These are phyloP conservation scores for Teunomyces kruisii DNA, from an alignment of 805 yeast genomes.

Conservation along the genomic window DNA sequence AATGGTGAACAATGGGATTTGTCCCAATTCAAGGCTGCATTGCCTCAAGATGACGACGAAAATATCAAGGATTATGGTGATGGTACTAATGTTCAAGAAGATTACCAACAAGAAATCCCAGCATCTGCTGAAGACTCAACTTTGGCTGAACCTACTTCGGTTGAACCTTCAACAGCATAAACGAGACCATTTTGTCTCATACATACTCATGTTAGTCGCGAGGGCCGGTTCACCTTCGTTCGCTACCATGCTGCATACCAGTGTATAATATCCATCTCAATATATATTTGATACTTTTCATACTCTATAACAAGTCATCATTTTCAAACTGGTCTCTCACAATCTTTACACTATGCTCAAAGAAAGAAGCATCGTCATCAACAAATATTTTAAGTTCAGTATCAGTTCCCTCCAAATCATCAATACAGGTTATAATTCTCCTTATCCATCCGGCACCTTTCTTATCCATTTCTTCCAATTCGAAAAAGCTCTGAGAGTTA, in stretches of 20 bases:
- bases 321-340: background rate
- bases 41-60: constrained; percentile 49
- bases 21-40: constrained; percentile 52
- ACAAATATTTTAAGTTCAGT: constrained; percentile 32
- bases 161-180: constrained; percentile 3
- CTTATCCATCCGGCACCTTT: constrained; percentile 40
- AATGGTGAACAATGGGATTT: constrained; percentile 56
- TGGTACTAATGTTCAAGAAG: constrained; percentile 43
- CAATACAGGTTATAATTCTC: constrained; percentile 29
- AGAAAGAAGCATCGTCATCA: constrained; percentile 36
- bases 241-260: constrained; percentile 4
- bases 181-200: background rate
- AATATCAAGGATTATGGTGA: constrained; percentile 74
- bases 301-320: constrained; percentile 1
- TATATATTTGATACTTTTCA: background rate
- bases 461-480: constrained; percentile 36
- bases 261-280: constrained; percentile 1
- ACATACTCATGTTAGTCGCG: background rate
- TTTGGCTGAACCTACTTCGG: background rate
- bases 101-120: constrained; percentile 14
- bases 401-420: constrained; percentile 25
- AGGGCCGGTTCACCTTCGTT: constrained; percentile 3
- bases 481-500: constrained; percentile 24
- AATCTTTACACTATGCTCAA: constrained; percentile 9
- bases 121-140: constrained; percentile 3